Conservation (phyloP, 108 stramenopile genomes). For the Cyclotella atomus region DNA sequence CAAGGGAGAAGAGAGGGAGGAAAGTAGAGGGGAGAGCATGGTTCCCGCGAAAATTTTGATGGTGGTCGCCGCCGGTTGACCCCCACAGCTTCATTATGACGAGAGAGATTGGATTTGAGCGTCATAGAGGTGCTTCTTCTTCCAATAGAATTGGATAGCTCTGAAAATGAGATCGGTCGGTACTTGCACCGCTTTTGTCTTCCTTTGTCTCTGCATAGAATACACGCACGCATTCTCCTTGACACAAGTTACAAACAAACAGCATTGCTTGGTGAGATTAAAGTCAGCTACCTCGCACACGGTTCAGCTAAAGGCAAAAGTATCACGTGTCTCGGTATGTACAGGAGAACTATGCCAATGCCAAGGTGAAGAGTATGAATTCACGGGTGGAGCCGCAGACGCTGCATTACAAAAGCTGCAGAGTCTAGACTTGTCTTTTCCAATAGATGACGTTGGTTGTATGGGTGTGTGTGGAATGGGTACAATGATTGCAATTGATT, state of each 20-base stretch:
- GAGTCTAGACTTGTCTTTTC: conserved; percentile 43
- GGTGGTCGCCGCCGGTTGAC: too few relatives aligned
- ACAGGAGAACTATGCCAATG: conserved; percentile 61
- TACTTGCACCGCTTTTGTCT: not conserved
- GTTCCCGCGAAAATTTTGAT: not conserved
- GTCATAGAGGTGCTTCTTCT: too few relatives aligned
- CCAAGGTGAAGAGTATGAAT: conserved; percentile 55
- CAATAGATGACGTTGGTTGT: conserved; percentile 59
- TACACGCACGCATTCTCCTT: not conserved
- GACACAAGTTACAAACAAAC: not conserved
- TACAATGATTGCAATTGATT: conserved; percentile 69
- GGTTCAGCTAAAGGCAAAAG: not conserved
- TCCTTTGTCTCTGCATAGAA: not conserved
- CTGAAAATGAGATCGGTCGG: not conserved
- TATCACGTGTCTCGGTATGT: conserved; percentile 49
- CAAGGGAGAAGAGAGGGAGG: too few relatives aligned
- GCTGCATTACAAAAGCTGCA: conserved; percentile 42
- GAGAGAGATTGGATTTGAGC: too few relatives aligned
- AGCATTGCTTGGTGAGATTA: not conserved
- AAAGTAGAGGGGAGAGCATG: too few relatives aligned
- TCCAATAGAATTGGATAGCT: too few relatives aligned
- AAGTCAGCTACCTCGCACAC: not conserved
- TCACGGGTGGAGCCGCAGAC: conserved; percentile 36
- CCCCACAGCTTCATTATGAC: too few relatives aligned
- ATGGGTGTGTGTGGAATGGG: conserved; percentile 64